phyloP scores from a whole-genome alignment of 331 rosid species.

The Rosa hybrid region DNA sequence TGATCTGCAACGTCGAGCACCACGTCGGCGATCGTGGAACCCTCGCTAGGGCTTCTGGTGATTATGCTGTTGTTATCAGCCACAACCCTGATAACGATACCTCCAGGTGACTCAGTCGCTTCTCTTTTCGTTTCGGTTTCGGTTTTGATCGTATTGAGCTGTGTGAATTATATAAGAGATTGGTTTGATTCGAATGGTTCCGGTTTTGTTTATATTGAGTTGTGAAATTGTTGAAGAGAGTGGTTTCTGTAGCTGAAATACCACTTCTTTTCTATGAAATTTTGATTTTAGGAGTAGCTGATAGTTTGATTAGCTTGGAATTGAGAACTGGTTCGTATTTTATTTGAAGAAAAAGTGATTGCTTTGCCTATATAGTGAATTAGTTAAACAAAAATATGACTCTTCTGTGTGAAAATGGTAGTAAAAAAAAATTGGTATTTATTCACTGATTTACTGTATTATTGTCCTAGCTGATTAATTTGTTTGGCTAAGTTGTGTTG shows the following conservation, averaged over 20 bases:
- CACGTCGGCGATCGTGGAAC: slow-evolving; percentile 39
- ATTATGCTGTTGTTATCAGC: slow-evolving; percentile 41
- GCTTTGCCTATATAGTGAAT: too few relatives aligned
- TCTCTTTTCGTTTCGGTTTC: background rate
- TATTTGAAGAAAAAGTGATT: too few relatives aligned
- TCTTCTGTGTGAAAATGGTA: background rate
- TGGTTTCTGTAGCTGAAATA: background rate
- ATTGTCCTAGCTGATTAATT: background rate
- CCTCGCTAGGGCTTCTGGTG: slow-evolving; percentile 42
- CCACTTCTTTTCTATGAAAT: too few relatives aligned
- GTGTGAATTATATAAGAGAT: background rate
- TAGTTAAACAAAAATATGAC: too few relatives aligned
- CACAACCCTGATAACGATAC: slow-evolving; percentile 46
- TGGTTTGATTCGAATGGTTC: background rate
- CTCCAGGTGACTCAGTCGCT: slow-evolving; percentile 14
- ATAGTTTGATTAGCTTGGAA: background rate
- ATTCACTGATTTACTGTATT: background rate
- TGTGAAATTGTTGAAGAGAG: background rate
- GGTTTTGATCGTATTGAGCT: background rate
- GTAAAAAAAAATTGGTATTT: background rate
- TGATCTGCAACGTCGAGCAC: slow-evolving; percentile 42
- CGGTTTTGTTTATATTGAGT: background rate
- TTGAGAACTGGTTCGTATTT: too few relatives aligned
- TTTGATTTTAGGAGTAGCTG: background rate
- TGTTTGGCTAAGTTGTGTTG: background rate